A percentile compares a stretch with the other conserved stretches of the same genome.
These are phyloP conservation scores for Erysiphe pulchra DNA, from an alignment of 2,329 filamentous ascomycete genomes.

Conservation along the genomic window DNA sequence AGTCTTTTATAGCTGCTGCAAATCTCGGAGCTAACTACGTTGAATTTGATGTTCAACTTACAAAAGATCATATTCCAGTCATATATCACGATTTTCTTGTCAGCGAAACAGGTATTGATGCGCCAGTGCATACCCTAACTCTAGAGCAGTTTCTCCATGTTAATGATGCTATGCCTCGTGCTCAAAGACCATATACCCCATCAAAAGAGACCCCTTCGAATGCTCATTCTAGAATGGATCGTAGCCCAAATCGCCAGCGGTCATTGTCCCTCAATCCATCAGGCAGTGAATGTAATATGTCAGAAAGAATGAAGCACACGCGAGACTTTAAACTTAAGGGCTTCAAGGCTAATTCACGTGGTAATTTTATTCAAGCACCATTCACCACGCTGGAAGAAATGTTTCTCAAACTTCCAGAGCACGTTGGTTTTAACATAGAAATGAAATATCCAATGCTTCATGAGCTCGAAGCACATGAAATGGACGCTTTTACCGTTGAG, in stretches of 20 bases:
- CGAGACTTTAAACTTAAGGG: constrained; percentile 84
- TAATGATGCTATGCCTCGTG: constrained; percentile 21
- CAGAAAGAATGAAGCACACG: constrained; percentile 91
- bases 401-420: constrained; percentile 58
- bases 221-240: constrained; percentile 5
- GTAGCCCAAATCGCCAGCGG: constrained; percentile 12
- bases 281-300: constrained; percentile 13
- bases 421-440: constrained; percentile 92
- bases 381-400: constrained; percentile 91
- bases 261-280: constrained; percentile 13
- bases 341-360: constrained; percentile 84
- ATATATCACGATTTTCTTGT: constrained; percentile 98
- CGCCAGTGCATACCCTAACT: constrained; percentile 82
- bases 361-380: constrained; percentile 82
- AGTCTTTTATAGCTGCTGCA: constrained; percentile 86
- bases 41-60: constrained; percentile 76
- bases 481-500: constrained; percentile 90
- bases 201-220: constrained; percentile 6
- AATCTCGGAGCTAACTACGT: constrained; percentile 64
- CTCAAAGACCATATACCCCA: constrained; percentile 22
- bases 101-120: constrained; percentile 91
- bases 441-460: constrained; percentile 98
- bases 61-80: constrained; percentile 94
- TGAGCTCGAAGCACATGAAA: constrained; percentile 82
- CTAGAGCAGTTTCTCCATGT: constrained; percentile 89